Conservation (phyloP, 2,329 filamentous ascomycete species). For the Ophiosphaerella korrae region DNA sequence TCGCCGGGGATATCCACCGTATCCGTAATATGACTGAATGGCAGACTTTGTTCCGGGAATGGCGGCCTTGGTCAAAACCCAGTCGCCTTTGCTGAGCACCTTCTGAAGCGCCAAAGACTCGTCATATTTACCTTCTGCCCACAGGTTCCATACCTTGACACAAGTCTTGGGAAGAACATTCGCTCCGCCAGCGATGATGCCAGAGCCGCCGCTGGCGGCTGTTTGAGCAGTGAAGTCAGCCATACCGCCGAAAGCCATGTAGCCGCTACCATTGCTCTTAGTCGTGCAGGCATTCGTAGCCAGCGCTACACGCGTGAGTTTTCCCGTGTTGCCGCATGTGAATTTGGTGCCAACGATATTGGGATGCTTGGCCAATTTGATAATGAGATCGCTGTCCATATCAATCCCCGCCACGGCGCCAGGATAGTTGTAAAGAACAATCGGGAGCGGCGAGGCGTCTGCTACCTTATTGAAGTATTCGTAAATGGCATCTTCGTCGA, state of each 20-base stretch:
- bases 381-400: conserved; percentile 86
- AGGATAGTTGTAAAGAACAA: conserved; percentile 90
- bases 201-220: conserved; percentile 75
- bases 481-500: conserved; percentile 74
- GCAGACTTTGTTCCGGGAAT: conserved; percentile 87
- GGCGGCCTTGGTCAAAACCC: conserved; percentile 80
- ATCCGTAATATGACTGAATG: conserved; percentile 80
- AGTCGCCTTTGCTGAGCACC: conserved; percentile 78
- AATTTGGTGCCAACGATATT: conserved; percentile 92
- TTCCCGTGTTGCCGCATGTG: conserved; percentile 89
- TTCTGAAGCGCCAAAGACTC: conserved; percentile 79
- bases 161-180: conserved; percentile 86
- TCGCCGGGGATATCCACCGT: conserved; percentile 75
- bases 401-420: conserved; percentile 86
- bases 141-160: conserved; percentile 78
- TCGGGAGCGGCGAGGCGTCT: conserved; percentile 73
- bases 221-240: conserved; percentile 88
- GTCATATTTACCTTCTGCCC: conserved; percentile 71
- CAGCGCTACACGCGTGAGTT: conserved; percentile 79
- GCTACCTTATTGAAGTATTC: conserved; percentile 78
- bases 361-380: conserved; percentile 76
- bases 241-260: conserved; percentile 87
- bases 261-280: conserved; percentile 54
- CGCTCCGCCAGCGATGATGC: conserved; percentile 84
- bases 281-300: conserved; percentile 75